Base-by-base conservation (phyloP, 208 protist genomes). In the Crithidia acanthocephali region DNA sequence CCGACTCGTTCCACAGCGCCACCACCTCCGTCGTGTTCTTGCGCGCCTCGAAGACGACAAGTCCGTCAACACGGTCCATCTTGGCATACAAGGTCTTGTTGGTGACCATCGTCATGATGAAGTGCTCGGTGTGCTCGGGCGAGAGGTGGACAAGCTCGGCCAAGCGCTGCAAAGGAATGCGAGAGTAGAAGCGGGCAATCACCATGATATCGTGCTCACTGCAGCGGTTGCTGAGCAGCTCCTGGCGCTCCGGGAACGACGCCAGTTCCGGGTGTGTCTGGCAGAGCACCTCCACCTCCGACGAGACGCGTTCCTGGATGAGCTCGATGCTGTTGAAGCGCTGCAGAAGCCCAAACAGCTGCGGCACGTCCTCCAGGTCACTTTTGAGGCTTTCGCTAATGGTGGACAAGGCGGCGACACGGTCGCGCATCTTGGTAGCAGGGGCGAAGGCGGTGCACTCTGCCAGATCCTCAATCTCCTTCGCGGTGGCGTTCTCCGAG, bases 191-290 rank as follows among this genome's bases (percentile, higher is more conserved):
- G 52, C 90, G 86, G 22, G 95, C 78, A 51, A 99, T 89, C 4
- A 99, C 95, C 42, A 98, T 79, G 32, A 99, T 84, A 74, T 99
- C 98, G 75, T 99, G 96, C 76, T 98, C 98, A 48, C 95, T 96
- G 75, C 98, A 96, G 68, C 97, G 93, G 61, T 89, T 95, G 37
- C 81, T 77, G 2, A 99, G 80, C 63, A 98, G 76, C 62, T 79
- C 75, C 61, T 87, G 83, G 48, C 80, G 85, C 44, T 77, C 84
- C 2, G 84, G 74, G 33, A 85, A 90, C 20, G 57, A 32, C 11
- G 63, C 78, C 52, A 98, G 92, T 40, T 91, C 68, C 10, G 81
- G 70, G 45, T 97, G 93, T n/a, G 84, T 84, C 32, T 68, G 81
- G 66, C 81, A 95, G 33, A 87, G 70, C 66, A 68, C 83, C 64